Evolutionary conservation across 2,329 filamentous ascomycete genomes (phyloP), one percentile per base, ranked within the genome.

Genomic region (Ustilaginoidea virens): DNA sequence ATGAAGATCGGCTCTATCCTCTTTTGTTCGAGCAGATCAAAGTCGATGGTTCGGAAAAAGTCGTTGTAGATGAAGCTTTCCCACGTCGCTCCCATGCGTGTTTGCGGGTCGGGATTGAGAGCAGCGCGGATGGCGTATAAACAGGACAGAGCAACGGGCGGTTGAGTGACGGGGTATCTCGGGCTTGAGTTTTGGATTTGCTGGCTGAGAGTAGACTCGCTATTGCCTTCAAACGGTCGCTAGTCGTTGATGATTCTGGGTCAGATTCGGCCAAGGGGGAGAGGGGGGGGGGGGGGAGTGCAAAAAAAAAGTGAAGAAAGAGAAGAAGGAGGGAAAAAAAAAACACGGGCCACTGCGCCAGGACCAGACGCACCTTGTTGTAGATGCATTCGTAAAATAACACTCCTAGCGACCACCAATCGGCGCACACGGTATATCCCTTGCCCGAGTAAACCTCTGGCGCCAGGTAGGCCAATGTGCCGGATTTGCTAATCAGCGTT

Each of bases 321-420:
- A 20, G 19, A 20, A 20, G 11, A 20, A 20, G 19, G n/a, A n/a
- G n/a, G n/a, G n/a, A 20, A 20, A 20, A 20, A 20, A 11, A 20
- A 20, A 20, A 20, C 7, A 20, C 7, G 19, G 20, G 14, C 8
- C 6, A n/a, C 4, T 23, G 22, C 7, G 28, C 23, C 21, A 19
- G n/a, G 14, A 8, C 14, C 7, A 6, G 29, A 48, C 64, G 29
- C 56, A 85, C 83, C 76, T 92, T 96, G 60, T 92, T 93, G 60
- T 96, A 98, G 39, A 98, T 94, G 66, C 90, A 96, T 54, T 98
- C 90, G 53, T 94, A 98, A 53, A 96, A 96, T n/a, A 92, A 69
- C 25, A 98, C 90, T 27, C 90, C 90, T 14, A 98, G 58, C 5
- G 90, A 96, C 90, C 90, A 98, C 90, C 90, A 98, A 51, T 98